Base-by-base conservation (phyloP, 345 rosid species). In the Boechera stricta region DNA sequence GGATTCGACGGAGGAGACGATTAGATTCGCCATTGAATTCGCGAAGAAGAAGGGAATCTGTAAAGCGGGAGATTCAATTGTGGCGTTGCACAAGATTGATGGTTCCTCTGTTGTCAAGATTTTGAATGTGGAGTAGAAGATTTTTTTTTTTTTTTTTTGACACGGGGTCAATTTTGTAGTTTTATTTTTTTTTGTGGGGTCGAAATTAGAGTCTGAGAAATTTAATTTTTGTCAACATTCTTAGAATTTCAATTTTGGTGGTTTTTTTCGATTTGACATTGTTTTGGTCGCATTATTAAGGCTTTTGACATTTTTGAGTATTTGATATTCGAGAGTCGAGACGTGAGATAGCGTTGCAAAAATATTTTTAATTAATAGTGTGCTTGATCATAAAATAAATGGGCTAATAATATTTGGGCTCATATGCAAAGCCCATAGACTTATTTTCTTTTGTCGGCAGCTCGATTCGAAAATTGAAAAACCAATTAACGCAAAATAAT, bases 1-100 rank as follows among this genome's bases (percentile, higher is more conserved):
- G 7, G 88, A 81, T 76, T 80, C 89, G 3, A 84, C 86, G 11
- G 87, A 90, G 44, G 96, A 88, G 81, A 77, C 86, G n/a, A 79
- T 80, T 16, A 84, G 74, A 32, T 85, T 80, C 16, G 85, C 89
- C 1, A 47, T 87, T 10, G 48, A 82, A 61, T 78, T 77, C 44
- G 89, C 87, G 0, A 85, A 81, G 84, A 80, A 24, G 36, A 86
- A 82, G 56, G 87, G 86, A 8, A 80, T 87, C 0, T 84, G 87
- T 77, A 83, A 71, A 80, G 9, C 16, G 4, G 88, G 93, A 64
- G 87, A 90, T 33, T 81, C 84, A 3, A 69, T 87, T 64, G 87
- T 87, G 77, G 84, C 74, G 7, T 69, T 88, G 86, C 86, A 85
- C 60, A 85, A 86, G 51, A 79, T 86, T 4, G 82, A 85, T 74